These are phyloP conservation scores for Salix exigua DNA, from an alignment of 345 rosid genomes.

Conservation along the genomic window DNA sequence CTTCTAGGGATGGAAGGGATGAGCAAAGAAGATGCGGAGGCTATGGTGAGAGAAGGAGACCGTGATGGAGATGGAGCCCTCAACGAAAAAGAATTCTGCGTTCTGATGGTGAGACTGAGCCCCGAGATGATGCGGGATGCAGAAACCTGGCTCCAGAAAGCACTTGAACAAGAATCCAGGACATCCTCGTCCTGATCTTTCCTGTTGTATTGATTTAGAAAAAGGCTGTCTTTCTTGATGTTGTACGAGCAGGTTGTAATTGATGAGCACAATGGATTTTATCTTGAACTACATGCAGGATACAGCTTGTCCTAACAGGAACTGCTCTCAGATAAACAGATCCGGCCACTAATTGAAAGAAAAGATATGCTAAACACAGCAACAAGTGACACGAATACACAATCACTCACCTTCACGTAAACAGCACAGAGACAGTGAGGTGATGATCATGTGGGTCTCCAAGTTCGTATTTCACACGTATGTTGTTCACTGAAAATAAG, in stretches of 20 bases:
- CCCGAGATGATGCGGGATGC: constrained; percentile 87
- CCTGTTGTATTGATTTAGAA: neutral
- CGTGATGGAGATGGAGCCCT: constrained; percentile 80
- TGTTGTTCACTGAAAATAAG: too few relatives aligned
- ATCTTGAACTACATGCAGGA: neutral
- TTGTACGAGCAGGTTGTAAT: neutral
- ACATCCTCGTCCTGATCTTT: constrained; percentile 20
- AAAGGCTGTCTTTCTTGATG: neutral
- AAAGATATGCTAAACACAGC: too few relatives aligned
- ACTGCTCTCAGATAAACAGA: neutral
- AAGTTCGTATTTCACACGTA: too few relatives aligned
- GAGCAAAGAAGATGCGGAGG: constrained; percentile 62
- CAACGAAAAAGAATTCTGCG: constrained; percentile 70
- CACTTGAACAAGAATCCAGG: constrained; percentile 48
- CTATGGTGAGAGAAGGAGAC: constrained; percentile 82
- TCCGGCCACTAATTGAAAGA: neutral
- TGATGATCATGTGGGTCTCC: too few relatives aligned
- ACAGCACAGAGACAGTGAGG: too few relatives aligned
- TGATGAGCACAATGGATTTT: neutral
- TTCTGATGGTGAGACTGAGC: constrained; percentile 86
- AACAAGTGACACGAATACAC: too few relatives aligned
- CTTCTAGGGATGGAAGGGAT: constrained; percentile 74
- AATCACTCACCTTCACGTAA: too few relatives aligned
- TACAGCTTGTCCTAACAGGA: neutral
- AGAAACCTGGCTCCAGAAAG: constrained; percentile 68